Evolutionary conservation across 352 stramenopile species (phyloP).

Genomic region (Phytophthora cactorum): DNA sequence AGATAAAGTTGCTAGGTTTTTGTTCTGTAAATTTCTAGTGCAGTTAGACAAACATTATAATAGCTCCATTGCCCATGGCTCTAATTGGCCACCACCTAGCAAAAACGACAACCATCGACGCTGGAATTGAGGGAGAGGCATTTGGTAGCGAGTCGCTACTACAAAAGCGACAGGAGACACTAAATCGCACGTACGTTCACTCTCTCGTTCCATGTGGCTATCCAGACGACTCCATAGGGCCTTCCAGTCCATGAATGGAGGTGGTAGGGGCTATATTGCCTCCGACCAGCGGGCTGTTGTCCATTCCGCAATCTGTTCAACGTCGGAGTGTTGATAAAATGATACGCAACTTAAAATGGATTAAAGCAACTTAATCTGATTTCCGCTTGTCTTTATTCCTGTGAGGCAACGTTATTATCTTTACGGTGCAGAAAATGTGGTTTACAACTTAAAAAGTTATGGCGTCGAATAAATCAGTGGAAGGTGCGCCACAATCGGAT

Average conservation of each 20-base stretch:
- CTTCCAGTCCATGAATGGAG: neutral
- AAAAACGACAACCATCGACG: slow-evolving; percentile 7
- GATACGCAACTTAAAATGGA: slow-evolving; percentile 4
- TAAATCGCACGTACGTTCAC: neutral
- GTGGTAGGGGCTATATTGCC: neutral
- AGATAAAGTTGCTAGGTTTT: neutral
- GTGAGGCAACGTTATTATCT: neutral
- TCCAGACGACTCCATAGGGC: neutral
- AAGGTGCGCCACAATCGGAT: slow-evolving; percentile 18
- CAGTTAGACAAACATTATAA: neutral
- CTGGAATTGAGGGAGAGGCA: slow-evolving; percentile 11
- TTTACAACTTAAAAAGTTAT: no score
- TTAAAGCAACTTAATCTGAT: neutral
- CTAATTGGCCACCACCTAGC: neutral
- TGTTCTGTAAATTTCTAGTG: slow-evolving; percentile 13
- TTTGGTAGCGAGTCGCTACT: no score
- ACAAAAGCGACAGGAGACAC: no score
- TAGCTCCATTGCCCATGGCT: neutral
- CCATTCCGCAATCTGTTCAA: neutral
- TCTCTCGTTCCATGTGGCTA: neutral
- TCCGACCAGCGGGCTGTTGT: neutral
- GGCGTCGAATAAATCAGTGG: neutral
- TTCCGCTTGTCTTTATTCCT: neutral
- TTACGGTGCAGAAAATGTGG: neutral
- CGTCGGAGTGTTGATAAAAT: slow-evolving; percentile 2